phyloP scores from a whole-genome alignment of 108 stramenopile species.

The Conticribra guillardii region DNA sequence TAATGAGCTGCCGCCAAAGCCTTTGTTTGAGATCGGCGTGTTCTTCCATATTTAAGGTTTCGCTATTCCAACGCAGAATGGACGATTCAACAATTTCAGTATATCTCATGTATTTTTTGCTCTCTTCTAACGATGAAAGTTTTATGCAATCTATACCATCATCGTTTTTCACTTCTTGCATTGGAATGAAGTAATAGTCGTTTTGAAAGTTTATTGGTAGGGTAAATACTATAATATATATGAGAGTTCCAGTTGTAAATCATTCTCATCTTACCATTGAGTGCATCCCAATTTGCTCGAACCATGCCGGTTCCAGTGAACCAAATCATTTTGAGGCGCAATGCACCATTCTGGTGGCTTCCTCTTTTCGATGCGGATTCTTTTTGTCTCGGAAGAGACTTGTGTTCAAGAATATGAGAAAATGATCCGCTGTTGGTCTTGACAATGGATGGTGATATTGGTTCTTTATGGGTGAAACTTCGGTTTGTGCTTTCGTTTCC shows the following conservation, averaged over 20 bases:
- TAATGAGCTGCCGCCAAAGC: conserved; percentile 48
- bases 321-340: conserved; percentile 50
- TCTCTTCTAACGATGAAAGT: conserved; percentile 36
- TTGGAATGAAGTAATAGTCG: no score
- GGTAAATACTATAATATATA: not conserved
- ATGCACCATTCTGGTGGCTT: not conserved
- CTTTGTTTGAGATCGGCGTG: conserved; percentile 13
- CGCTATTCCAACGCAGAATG: conserved; percentile 17
- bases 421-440: not conserved
- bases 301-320: conserved; percentile 46
- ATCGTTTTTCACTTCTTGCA: conserved; percentile 11
- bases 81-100: conserved; percentile 22
- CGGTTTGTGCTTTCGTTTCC: no score
- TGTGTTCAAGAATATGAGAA: not conserved
- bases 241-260: not conserved
- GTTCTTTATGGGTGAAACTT: no score
- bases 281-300: conserved; percentile 37
- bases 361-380: no score
- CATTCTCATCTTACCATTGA: conserved; percentile 16
- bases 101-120: conserved; percentile 37
- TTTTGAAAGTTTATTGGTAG: no score
- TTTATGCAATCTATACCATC: conserved; percentile 13
- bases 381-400: not conserved
- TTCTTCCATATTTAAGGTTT: conserved; percentile 10
- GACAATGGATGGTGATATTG: no score